These are phyloP conservation scores for Hirschfeldia incana DNA, from an alignment of 345 rosid species.

Conservation along the genomic window DNA sequence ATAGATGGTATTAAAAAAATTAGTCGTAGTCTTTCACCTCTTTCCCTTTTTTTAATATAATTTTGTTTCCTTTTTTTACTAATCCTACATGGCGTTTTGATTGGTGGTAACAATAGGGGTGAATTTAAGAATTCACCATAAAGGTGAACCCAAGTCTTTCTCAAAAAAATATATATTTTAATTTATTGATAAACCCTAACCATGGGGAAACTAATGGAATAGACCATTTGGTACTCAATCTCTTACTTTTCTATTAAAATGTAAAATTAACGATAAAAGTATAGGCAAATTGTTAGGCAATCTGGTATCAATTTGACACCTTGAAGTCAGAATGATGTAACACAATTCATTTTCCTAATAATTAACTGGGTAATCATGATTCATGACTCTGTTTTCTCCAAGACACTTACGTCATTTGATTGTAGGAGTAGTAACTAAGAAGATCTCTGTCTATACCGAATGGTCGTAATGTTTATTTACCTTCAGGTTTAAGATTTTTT, in stretches of 20 bases:
- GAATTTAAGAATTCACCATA: too few species aligned
- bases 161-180: not conserved
- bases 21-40: too few species aligned
- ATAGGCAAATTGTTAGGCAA: constrained; percentile 7
- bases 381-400: constrained; percentile 2
- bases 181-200: constrained; percentile 34
- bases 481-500: not conserved
- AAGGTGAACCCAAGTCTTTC: too few species aligned
- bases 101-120: too few species aligned
- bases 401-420: constrained; percentile 27
- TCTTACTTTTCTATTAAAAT: not conserved
- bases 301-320: constrained; percentile 36
- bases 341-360: not conserved
- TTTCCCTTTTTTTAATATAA: too few species aligned
- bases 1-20: too few species aligned
- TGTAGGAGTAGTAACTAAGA: constrained; percentile 30
- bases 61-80: too few species aligned
- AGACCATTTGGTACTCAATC: constrained; percentile 11
- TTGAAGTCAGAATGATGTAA: constrained; percentile 32
- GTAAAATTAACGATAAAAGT: not conserved
- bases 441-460: constrained; percentile 1
- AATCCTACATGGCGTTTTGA: too few species aligned
- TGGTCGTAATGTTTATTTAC: not conserved
- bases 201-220: constrained; percentile 28
- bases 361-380: constrained; percentile 18